These are phyloP conservation scores for Tylopilus plumbeoviolaceoides DNA, from an alignment of 768 basidiomycete genomes.

Conservation along the genomic window DNA sequence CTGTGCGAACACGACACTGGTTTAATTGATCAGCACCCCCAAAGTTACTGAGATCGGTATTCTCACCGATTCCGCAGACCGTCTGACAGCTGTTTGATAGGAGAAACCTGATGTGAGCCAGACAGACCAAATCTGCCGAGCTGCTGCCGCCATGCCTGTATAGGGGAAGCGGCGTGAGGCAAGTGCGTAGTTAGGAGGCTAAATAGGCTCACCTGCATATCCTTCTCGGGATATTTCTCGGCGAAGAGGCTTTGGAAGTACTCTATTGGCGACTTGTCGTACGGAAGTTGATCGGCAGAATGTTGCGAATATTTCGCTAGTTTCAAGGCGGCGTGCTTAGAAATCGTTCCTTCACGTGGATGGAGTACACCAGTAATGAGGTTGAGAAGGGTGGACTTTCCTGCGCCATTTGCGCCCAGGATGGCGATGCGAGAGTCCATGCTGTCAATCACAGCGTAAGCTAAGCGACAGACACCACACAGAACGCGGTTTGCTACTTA, in stretches of 20 bases:
- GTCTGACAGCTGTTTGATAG: slow-evolving; percentile 93
- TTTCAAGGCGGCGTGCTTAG: slow-evolving; percentile 86
- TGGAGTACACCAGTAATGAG: slow-evolving; percentile 81
- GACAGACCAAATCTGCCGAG: slow-evolving; percentile 95
- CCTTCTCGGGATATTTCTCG: slow-evolving; percentile 91
- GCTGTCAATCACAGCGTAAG: slow-evolving; percentile 35
- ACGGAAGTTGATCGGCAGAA: slow-evolving; percentile 96
- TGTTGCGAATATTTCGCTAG: slow-evolving; percentile 99
- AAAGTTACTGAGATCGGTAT: slow-evolving; percentile 6
- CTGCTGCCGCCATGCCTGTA: slow-evolving; percentile 88
- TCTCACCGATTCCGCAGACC: slow-evolving; percentile 89
- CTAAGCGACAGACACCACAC: slow-evolving; percentile 5
- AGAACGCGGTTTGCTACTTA: slow-evolving; percentile 36
- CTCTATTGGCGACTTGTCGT: slow-evolving; percentile 85
- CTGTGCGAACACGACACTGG: slow-evolving; percentile 91
- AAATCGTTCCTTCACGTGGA: slow-evolving; percentile 81
- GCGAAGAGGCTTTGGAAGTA: slow-evolving; percentile 83
- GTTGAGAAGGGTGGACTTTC: slow-evolving; percentile 89
- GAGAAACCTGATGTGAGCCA: slow-evolving; percentile 88
- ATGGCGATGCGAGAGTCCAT: slow-evolving; percentile 96
- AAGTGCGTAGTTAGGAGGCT: slow-evolving; percentile 5
- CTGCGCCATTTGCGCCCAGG: slow-evolving; percentile 93
- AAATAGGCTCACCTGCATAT: slow-evolving; percentile 48
- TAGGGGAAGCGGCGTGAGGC: slow-evolving; percentile 10
- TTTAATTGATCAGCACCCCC: slow-evolving; percentile 15